Evolutionary conservation across 345 rosid genomes (phyloP), one percentile per base, ranked within the genome.

Genomic region (Rhodamnia argentea): DNA sequence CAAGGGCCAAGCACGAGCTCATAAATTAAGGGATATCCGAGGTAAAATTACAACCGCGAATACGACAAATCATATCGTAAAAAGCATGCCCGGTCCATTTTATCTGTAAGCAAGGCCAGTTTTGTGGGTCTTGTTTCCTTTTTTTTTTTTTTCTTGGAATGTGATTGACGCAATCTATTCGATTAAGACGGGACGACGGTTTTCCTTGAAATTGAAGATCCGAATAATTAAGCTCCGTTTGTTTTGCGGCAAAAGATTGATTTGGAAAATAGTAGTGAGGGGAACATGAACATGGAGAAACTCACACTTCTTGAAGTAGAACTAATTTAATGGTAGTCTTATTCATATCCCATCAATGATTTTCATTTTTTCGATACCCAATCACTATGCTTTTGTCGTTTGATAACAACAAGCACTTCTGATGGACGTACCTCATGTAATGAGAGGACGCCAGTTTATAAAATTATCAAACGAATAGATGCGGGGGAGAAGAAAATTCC

Each of bases 41-140:
- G 62, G 64, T 5, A n/a, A n/a, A 14, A 26, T 59, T 2, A 0
- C 1, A 13, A 0, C 0, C 0, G 0, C 16, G 0, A n/a, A n/a
- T 26, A n/a, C 18, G 32, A 24, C 16, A 59, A 5, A 13, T n/a
- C 14, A 13, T 14, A 59, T 59, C 9, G 32, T 59, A 7, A 59
- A 59, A 59, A 59, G 4, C 1, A 1, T n/a, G 0, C n/a, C 1
- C 2, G 0, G 13, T 58, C 5, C 62, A 26, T 10, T 58, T 58
- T 26, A 26, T 26, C 5, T 58, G 7, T 58, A 26, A 26, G 15
- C 2, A 7, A 1, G 40, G 18, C 5, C 74, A 0, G 1, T 62
- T 60, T 62, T 62, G 74, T 27, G 7, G 22, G 11, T 6, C 20
- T 5, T 3, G 3, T 3, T 58, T 22, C 26, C 6, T 27, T 58